Base-by-base conservation (phyloP, 352 stramenopile genomes). In the Phytopythium kandeliae region DNA sequence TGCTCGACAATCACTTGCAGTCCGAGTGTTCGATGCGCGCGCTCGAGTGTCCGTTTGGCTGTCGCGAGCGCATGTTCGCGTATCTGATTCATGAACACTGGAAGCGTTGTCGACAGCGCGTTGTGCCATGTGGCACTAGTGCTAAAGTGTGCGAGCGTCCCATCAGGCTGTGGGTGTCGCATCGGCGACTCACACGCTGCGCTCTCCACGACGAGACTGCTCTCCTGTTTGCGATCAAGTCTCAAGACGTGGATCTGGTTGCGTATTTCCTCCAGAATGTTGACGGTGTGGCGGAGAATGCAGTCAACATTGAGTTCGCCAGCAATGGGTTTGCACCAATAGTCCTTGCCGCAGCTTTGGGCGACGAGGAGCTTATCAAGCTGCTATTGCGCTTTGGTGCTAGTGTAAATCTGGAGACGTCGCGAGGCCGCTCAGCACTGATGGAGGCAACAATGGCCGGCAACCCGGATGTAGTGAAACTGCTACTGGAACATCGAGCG, bases 381-480 rank as follows among this genome's bases (percentile, higher is more conserved):
- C 43, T 79, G 17, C 40, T 92, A 21, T 51, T 91, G 15, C 71
- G 76, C 0, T 80, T 74, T 26, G 79, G 79, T n/a, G 82, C 77
- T 0, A 70, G 89, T 43, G 77, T 89, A 2, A 90, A 91, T 46
- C 28, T 70, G 0, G 82, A 90, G 58, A 87, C 66, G 0, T 89
- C 79, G 8, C 67, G 82, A 0, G 78, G 82, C 0, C 67, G 82
- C 26, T 87, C 78, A 5, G 58, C 82, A 19, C 57, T 92, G 3
- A 52, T 65, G n/a, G 82, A 92, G 48, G 82, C 82, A 7, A 74
- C 59, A 10, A 57, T 88, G 13, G 65, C 71, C 2, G 62, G 68
- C n/a, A 62, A 91, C 28, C 21, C 48, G 2, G 60, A 51, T 0
- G 63, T 87, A n/a, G 78, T 89, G 0, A 65, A 55, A 40, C 37